phyloP scores from a whole-genome alignment of 345 rosid genomes.

The Euphorbia tirucalli region DNA sequence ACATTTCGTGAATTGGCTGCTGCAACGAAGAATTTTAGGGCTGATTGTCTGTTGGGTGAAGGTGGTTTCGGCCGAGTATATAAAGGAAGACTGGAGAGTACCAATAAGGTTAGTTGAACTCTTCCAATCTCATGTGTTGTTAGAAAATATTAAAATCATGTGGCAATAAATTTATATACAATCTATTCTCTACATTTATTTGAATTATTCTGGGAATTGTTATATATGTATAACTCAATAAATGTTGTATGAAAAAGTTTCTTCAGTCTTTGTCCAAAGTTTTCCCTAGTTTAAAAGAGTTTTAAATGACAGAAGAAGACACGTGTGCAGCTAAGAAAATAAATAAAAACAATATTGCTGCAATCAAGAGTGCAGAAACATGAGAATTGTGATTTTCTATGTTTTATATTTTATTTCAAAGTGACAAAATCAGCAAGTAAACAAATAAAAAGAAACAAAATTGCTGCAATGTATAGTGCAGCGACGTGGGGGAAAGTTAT shows the following conservation, averaged over 20 bases:
- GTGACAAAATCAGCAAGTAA: neutral
- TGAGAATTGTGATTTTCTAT: no score
- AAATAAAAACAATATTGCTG: neutral
- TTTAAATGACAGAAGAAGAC: neutral
- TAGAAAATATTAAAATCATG: slow-evolving; percentile 9
- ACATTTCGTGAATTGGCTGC: slow-evolving; percentile 73
- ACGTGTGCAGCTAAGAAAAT: neutral
- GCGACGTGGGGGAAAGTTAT: neutral
- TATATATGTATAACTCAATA: no score
- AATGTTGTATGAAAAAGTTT: neutral
- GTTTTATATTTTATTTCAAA: neutral
- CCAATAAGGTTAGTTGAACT: slow-evolving; percentile 51
- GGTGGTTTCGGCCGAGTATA: slow-evolving; percentile 90
- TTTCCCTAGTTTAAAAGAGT: no score
- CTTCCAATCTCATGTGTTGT: slow-evolving; percentile 11
- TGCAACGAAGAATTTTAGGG: slow-evolving; percentile 76
- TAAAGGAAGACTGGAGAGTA: slow-evolving; percentile 57
- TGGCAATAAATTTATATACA: no score
- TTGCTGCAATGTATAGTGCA: no score
- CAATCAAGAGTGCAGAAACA: neutral
- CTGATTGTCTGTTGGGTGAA: slow-evolving; percentile 78
- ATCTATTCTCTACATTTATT: neutral
- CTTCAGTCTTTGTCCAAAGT: neutral
- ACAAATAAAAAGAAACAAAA: neutral
- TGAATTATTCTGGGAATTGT: neutral